Base-by-base conservation (phyloP, 768 basidiomycete genomes). In the Boletus bicolor region DNA sequence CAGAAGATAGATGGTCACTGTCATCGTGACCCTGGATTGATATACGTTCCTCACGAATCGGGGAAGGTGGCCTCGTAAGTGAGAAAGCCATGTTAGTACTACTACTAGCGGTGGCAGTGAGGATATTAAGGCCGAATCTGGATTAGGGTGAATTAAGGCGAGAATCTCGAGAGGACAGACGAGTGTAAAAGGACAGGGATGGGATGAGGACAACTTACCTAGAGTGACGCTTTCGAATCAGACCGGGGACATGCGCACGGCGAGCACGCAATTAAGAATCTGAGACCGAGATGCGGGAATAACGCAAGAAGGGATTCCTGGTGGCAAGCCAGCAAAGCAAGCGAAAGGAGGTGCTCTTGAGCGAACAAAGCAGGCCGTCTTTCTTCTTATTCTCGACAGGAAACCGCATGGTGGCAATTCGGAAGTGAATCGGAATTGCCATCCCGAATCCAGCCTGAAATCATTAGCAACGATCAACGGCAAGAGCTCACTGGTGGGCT, bases 1-100 rank as follows among this genome's bases (percentile, higher is more conserved):
- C 71, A 59, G 73, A 63, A 47, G 71, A 64, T 14, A 73, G 65
- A 54, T 65, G 61, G 56, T 76, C 75, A 9, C 72, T 73, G 47
- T 70, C 72, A 1, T 24, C 2, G 21, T 60, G 66, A 51, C 49
- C 62, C 44, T 62, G 66, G 41, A 26, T 26, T 62, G 58, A 58
- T 66, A 62, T 66, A 68, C 17, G 51, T 7, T 24, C 53, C 15
- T 68, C 66, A 21, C 60, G 61, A 32, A 60, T 54, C 4, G 73
- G 73, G 47, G 71, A 71, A n/a, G 71, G 59, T 2, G 73, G 70
- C 53, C 74, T 68, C 43, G 69, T 68, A 34, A 72, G 62, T 28
- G 69, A 61, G 57, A 74, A 72, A 47, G 74, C 51, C 74, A 75
- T 75, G 51, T 59, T 58, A 54, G 58, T 21, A 55, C 50, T 58